phyloP scores from a whole-genome alignment of 1,284 basidiomycete genomes.

The Rhodotorula mucilaginosa region DNA sequence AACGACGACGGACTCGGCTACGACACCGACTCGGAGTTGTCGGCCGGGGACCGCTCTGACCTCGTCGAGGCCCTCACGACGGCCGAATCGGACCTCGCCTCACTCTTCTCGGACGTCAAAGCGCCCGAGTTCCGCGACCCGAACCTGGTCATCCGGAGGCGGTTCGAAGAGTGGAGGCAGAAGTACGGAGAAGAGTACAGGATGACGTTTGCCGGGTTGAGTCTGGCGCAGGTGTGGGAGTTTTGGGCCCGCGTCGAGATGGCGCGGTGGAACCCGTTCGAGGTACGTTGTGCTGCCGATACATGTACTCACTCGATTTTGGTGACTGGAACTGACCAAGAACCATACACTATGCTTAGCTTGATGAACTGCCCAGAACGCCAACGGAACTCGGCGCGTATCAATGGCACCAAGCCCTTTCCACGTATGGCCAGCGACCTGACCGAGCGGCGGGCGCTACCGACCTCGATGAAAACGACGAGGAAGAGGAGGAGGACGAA shows the following conservation, averaged over 20 bases:
- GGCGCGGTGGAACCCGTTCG: slow-evolving; percentile 80
- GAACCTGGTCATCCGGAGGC: slow-evolving; percentile 62
- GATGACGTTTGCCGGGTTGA: slow-evolving; percentile 84
- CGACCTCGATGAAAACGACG: background rate
- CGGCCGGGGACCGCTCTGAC: slow-evolving; percentile 64
- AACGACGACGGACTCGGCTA: slow-evolving; percentile 72
- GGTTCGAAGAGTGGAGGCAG: slow-evolving; percentile 77
- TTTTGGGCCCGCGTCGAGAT: slow-evolving; percentile 88
- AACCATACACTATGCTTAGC: slow-evolving; percentile 10
- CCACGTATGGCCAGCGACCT: slow-evolving; percentile 55
- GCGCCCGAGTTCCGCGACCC: slow-evolving; percentile 83
- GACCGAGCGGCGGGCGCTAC: no score
- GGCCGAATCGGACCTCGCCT: slow-evolving; percentile 58
- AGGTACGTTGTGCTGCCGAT: slow-evolving; percentile 56
- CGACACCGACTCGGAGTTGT: slow-evolving; percentile 72
- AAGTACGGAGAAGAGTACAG: slow-evolving; percentile 76
- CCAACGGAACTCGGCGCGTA: slow-evolving; percentile 69
- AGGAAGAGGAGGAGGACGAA: slow-evolving; percentile 56
- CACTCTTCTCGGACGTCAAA: slow-evolving; percentile 72
- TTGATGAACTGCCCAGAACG: slow-evolving; percentile 52
- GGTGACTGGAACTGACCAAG: background rate
- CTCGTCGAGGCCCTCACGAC: slow-evolving; percentile 64
- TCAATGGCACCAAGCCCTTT: slow-evolving; percentile 73
- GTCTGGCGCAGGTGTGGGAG: slow-evolving; percentile 88
- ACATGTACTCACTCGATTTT: no score